Conservation (phyloP, 306 rosid species). For the Vicia faba region DNA sequence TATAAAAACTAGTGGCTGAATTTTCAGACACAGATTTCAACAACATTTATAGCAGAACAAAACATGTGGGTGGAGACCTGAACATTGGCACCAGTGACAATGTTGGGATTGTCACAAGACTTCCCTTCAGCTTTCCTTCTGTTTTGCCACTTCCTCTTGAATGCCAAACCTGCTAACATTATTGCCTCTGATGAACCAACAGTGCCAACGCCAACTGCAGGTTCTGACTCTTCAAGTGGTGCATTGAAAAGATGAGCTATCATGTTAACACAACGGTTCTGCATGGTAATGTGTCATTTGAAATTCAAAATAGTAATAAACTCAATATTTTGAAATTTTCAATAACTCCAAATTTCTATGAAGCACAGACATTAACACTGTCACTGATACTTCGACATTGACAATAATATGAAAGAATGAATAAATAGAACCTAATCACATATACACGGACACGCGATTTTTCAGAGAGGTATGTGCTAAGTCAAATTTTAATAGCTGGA, state of each 20-base stretch:
- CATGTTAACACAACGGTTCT: slow-evolving; percentile 96
- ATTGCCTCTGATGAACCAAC: slow-evolving; percentile 97
- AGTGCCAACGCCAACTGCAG: slow-evolving; percentile 88
- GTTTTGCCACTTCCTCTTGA: slow-evolving; percentile 95
- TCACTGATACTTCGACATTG: too few relatives aligned
- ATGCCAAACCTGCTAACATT: slow-evolving; percentile 94
- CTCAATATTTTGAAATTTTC: neutral
- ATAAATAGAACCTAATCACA: too few relatives aligned
- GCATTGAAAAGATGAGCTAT: slow-evolving; percentile 96
- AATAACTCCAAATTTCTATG: too few relatives aligned
- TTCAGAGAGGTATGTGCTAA: too few relatives aligned
- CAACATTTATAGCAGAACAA: too few relatives aligned
- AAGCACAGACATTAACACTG: too few relatives aligned
- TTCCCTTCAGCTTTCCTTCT: slow-evolving; percentile 56
- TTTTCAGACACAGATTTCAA: too few relatives aligned
- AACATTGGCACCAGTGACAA: slow-evolving; percentile 95
- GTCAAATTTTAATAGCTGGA: too few relatives aligned
- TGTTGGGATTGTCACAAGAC: slow-evolving; percentile 83
- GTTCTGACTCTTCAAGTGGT: slow-evolving; percentile 73
- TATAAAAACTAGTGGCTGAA: neutral
- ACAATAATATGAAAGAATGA: too few relatives aligned
- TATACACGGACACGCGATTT: too few relatives aligned
- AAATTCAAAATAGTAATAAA: neutral
- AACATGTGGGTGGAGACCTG: slow-evolving; percentile 57
- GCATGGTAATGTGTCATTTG: slow-evolving; percentile 28